These are phyloP conservation scores for Irpex sp. DNA, from an alignment of 1,284 basidiomycete species.

Conservation along the genomic window DNA sequence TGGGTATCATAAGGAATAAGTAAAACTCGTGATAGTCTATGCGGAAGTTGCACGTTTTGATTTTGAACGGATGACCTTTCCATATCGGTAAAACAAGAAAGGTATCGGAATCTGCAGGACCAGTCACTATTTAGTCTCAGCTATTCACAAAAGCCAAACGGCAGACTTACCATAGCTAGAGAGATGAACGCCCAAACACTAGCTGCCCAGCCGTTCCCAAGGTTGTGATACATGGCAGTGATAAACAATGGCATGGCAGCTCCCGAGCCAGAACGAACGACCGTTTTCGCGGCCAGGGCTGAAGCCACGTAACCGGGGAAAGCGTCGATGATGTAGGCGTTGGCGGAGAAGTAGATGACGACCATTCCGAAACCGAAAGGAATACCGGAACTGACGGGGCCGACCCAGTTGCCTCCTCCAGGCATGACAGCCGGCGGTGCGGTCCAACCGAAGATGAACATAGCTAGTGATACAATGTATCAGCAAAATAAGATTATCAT, in stretches of 20 bases:
- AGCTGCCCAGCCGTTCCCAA: constrained; percentile 18
- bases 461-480: constrained; percentile 19
- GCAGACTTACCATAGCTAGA: constrained; percentile 28
- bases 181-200: constrained; percentile 39
- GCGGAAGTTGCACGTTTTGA: constrained; percentile 18
- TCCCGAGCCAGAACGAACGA: constrained; percentile 60
- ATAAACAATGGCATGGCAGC: constrained; percentile 72
- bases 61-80: constrained; percentile 18
- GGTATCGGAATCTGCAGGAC: constrained; percentile 33
- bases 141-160: constrained; percentile 13
- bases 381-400: constrained; percentile 41
- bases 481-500: not conserved
- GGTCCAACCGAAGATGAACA: constrained; percentile 43
- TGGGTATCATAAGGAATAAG: not conserved
- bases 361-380: constrained; percentile 47
- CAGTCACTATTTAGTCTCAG: no score
- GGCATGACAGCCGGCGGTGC: constrained; percentile 27
- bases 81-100: constrained; percentile 36
- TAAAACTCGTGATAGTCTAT: not conserved
- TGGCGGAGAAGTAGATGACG: constrained; percentile 21
- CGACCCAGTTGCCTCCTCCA: constrained; percentile 37
- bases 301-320: constrained; percentile 40
- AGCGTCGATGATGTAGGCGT: constrained; percentile 29
- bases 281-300: constrained; percentile 70
- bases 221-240: constrained; percentile 37